These are phyloP conservation scores for Chlorella variabilis DNA, from an alignment of 163 green algal genomes.

Conservation along the genomic window DNA sequence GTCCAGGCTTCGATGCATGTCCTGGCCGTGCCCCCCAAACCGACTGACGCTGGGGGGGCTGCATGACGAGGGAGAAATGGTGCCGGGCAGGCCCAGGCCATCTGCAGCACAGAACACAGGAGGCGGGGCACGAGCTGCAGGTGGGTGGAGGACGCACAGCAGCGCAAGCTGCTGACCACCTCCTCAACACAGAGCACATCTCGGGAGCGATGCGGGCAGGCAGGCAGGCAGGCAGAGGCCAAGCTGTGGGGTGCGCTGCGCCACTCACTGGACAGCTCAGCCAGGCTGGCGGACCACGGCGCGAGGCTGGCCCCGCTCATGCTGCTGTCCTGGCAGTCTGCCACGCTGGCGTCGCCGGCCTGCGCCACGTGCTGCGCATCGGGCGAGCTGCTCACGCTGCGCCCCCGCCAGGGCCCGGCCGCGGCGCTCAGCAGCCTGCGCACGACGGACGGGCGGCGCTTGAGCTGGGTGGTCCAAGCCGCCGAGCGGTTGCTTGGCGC, in stretches of 20 bases:
- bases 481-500: neutral
- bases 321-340: conserved; percentile 5
- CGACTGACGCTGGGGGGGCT: neutral
- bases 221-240: neutral
- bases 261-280: conserved; percentile 33
- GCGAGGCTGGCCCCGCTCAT: neutral
- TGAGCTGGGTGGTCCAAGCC: neutral
- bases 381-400: neutral
- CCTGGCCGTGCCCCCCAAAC: neutral
- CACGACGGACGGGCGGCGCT: neutral
- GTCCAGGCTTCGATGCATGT: neutral
- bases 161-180: too few species aligned
- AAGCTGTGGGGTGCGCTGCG: too few species aligned
- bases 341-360: neutral
- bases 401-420: neutral
- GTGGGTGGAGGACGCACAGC: too few species aligned
- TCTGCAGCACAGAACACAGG: neutral
- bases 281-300: neutral
- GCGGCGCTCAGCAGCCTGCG: conserved; percentile 10
- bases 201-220: neutral
- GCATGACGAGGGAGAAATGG: neutral
- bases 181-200: too few species aligned
- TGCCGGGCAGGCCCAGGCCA: conserved; percentile 14
- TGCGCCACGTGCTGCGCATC: neutral
- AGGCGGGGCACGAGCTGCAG: too few species aligned